Evolutionary conservation across 192 early-diverging fungal species (phyloP), one percentile per base, ranked within the genome.

Genomic region (Cladochytrium replicatum): DNA sequence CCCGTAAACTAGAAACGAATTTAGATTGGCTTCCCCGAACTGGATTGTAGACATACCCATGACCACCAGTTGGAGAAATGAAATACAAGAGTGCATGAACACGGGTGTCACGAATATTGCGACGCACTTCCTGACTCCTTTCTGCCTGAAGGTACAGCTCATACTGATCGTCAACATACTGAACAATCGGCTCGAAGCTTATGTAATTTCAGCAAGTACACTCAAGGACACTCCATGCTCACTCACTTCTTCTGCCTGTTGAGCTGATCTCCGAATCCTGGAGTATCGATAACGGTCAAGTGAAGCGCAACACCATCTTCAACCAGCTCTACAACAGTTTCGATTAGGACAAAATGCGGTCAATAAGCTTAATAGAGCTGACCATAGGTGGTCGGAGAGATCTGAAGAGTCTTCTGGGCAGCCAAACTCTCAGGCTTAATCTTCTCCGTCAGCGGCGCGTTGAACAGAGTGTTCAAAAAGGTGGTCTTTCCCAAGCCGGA

Each of bases 381-480:
- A 86, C 84, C 87, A 54, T 89, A 90, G 13, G 86, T 84, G 46
- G 86, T 72, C 49, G 91, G 86, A 66, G 82, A 82, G 57, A 97
- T 94, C 44, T 72, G 71, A 67, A 95, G 89, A 13, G 91, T 89
- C 61, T 88, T 85, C 47, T 84, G 82, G 15, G 80, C 69, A 34
- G 87, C 80, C 27, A 90, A 82, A 49, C 78, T 71, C 43, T 88
- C 82, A 27, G 85, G 77, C 48, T 69, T 72, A 40, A 75, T 74
- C 22, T 68, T 47, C 29, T 83, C 80, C 27, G 70, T 73, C 32
- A 88, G 71, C n/a, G 78, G 66, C 21, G 92, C 71, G 66, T 90
- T 88, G 69, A 93, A 99, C 29, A 99, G 76, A 6, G 96, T 95
- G 77, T 99, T 99, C 41, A 97, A 81, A 73, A 99, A 97, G 31